phyloP scores from a whole-genome alignment of 225 moss, liverwort and hornwort species.

The Bryoerythrophyllum caledonicum region DNA sequence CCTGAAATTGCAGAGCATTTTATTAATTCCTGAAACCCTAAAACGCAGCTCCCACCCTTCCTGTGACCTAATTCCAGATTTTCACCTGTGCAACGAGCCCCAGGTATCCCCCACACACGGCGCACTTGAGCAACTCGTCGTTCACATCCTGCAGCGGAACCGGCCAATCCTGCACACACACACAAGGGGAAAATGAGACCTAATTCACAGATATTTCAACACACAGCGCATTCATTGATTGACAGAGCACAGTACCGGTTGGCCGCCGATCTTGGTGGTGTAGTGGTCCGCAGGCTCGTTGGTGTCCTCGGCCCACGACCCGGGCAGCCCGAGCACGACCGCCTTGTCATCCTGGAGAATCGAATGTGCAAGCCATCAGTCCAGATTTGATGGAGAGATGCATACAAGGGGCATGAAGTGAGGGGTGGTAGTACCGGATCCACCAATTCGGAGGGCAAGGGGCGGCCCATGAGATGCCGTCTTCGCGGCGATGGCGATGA shows the following conservation, averaged over 20 bases:
- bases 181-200: not conserved
- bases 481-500: not conserved
- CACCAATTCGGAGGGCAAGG: constrained; percentile 59
- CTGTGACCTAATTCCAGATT: too few relatives aligned
- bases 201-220: not conserved
- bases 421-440: constrained; percentile 32
- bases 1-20: not conserved
- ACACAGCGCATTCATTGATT: not conserved
- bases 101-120: constrained; percentile 68
- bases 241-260: constrained; percentile 59
- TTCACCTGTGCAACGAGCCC: constrained; percentile 83
- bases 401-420: not conserved
- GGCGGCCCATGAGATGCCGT: constrained; percentile 44
- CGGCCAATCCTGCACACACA: constrained; percentile 79
- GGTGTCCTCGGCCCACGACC: constrained; percentile 75
- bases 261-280: constrained; percentile 90
- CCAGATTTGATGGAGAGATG: constrained; percentile 5
- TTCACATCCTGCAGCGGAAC: constrained; percentile 54
- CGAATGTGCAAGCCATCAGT: constrained; percentile 28
- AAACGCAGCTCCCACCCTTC: constrained; percentile 14
- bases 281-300: constrained; percentile 75
- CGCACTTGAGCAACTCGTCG: constrained; percentile 70
- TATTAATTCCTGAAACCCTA: constrained; percentile 11
- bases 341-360: constrained; percentile 44
- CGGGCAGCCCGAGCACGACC: constrained; percentile 77